Conservation (phyloP, 139 green algal species). For the Tetraselmis chui region DNA sequence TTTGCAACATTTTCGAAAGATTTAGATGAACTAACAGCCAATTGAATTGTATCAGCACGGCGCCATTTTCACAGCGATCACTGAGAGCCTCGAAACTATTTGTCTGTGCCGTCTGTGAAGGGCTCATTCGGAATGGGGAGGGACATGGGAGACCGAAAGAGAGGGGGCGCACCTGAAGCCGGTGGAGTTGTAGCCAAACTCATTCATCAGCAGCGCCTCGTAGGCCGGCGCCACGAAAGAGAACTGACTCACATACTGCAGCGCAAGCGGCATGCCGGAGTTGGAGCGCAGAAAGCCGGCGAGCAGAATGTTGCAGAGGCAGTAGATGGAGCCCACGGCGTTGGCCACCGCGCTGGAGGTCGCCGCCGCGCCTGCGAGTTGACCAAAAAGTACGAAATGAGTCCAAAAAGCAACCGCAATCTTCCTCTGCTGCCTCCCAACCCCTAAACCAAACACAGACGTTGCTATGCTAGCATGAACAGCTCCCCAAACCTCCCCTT, state of each 20-base stretch:
- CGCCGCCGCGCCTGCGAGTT: slow-evolving; percentile 17
- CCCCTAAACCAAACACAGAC: neutral
- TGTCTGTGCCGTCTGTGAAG: too few relatives aligned
- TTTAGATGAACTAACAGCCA: too few relatives aligned
- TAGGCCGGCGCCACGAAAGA: slow-evolving; percentile 41
- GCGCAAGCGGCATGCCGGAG: slow-evolving; percentile 32
- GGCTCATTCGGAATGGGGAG: too few relatives aligned
- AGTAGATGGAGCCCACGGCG: slow-evolving; percentile 29
- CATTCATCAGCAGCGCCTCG: slow-evolving; percentile 57
- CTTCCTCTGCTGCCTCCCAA: neutral
- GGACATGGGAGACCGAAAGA: too few relatives aligned
- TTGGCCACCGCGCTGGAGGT: slow-evolving; percentile 29
- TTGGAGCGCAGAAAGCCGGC: slow-evolving; percentile 55
- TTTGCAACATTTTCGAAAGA: too few relatives aligned
- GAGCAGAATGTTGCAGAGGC: slow-evolving; percentile 46
- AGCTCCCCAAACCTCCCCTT: too few relatives aligned
- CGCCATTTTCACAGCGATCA: too few relatives aligned
- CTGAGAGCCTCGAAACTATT: too few relatives aligned
- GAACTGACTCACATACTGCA: slow-evolving; percentile 26
- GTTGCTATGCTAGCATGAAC: neutral
- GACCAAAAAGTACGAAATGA: too few relatives aligned
- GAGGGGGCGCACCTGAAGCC: slow-evolving; percentile 28
- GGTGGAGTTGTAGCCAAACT: slow-evolving; percentile 42
- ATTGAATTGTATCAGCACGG: too few relatives aligned
- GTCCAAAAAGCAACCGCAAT: neutral